Evolutionary conservation across 2,329 filamentous ascomycete genomes (phyloP).

Genomic region (Fusarium illudens): DNA sequence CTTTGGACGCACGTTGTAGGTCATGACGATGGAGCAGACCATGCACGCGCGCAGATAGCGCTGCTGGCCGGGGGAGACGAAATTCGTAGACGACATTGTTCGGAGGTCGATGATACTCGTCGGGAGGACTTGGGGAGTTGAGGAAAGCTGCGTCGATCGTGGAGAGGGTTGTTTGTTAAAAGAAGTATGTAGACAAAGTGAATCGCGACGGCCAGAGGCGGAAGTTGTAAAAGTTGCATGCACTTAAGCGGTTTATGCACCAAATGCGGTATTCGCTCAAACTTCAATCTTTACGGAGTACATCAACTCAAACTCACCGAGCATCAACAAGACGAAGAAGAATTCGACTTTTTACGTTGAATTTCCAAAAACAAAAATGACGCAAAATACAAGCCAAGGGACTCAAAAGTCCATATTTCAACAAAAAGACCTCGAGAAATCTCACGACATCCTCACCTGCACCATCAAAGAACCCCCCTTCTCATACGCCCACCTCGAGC

Average conservation of each 20-base stretch:
- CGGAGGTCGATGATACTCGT: neutral
- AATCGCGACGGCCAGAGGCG: constrained; percentile 12
- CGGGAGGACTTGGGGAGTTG: neutral
- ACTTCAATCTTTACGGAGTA: constrained; percentile 2
- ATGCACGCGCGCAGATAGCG: constrained; percentile 95
- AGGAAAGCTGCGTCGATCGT: neutral
- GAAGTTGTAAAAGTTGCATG: constrained; percentile 27
- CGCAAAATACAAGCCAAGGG: constrained; percentile 25
- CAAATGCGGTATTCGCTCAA: constrained; percentile 11
- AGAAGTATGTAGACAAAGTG: neutral
- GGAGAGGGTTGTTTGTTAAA: constrained; percentile 9
- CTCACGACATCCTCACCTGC: constrained; percentile 59
- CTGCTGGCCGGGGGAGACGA: constrained; percentile 77
- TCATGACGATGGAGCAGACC: constrained; percentile 96
- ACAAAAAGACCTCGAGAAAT: constrained; percentile 48
- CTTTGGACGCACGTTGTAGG: constrained; percentile 67
- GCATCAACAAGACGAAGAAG: neutral
- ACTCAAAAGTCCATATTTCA: constrained; percentile 43
- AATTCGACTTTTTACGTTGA: neutral
- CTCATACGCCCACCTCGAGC: constrained; percentile 65
- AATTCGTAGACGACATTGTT: constrained; percentile 61
- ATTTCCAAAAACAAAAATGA: constrained; percentile 29
- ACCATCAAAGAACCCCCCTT: constrained; percentile 62
- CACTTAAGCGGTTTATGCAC: constrained; percentile 32
- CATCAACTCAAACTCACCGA: neutral